Base-by-base conservation (phyloP, 257 asterid genomes). In the Solanum corneliomulleri region DNA sequence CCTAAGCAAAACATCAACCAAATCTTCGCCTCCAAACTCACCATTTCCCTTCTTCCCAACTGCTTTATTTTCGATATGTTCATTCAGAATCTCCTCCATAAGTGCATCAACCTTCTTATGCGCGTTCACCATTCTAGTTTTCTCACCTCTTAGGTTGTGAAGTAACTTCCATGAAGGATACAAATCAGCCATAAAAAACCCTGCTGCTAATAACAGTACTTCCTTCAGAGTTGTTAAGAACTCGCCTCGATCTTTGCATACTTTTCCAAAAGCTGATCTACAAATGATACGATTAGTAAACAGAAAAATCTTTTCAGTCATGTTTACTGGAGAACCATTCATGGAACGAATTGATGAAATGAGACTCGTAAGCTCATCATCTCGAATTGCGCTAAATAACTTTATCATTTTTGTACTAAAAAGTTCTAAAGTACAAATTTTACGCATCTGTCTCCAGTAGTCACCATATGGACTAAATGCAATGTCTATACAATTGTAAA, bases 381-480 rank as follows among this genome's bases (percentile, higher is more conserved):
- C 10, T 11, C 52, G 18, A 21, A 74, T 37, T 20, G 29, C 18
- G 11, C 49, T 11, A 37, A 21, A 85, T 0, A 85, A 87, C 58
- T 85, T 89, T 16, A 88, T 89, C 56, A 86, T 87, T 20, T 72
- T 83, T 27, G n/a, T 33, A 56, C 86, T 77, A 8, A 91, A 58
- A 33, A 91, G 89, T 35, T 88, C 89, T 3, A 27, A 21, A 10
- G 74, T 82, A 44, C 89, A 90, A 21, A 91, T 18, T 72, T 88
- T 89, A n/a, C 87, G 89, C 89, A 91, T 87, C 18, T 84, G 76
- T 64, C 89, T 84, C 93, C 92, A 86, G 83, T 89, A 87, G 1
- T 74, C 49, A 37, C 52, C 82, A 4, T 37, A 74, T 39, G 6
- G 81, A 11, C 18, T 4, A 0, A 74, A 74, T 35, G 9, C 47